phyloP scores from a whole-genome alignment of 192 early-diverging fungal genomes.

The Pilaira anomala region DNA sequence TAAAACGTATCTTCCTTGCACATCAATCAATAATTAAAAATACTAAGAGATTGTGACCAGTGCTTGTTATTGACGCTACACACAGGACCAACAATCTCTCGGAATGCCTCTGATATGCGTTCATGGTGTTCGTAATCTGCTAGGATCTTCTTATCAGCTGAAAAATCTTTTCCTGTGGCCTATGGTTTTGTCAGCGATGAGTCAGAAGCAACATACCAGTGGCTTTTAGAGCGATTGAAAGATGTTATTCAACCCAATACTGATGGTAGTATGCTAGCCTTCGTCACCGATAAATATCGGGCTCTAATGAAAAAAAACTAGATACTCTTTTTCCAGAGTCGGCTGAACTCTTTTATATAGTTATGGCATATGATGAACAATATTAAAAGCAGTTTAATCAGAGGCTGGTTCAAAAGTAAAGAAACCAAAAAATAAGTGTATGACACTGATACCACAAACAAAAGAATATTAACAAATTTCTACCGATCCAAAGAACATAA shows the following conservation, averaged over 20 bases:
- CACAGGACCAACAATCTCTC: background rate
- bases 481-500: conserved; percentile 1
- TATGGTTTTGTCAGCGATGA: conserved; percentile 1
- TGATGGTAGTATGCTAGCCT: background rate
- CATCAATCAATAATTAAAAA: background rate
- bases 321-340: background rate
- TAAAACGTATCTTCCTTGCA: background rate
- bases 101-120: conserved; percentile 1
- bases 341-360: background rate
- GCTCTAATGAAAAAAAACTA: conserved; percentile 4
- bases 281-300: background rate
- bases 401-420: conserved; percentile 2
- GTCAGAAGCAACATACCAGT: background rate
- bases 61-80: background rate
- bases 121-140: background rate
- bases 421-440: conserved; percentile 1
- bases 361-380: conserved; percentile 4
- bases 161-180: background rate
- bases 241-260: conserved; percentile 1
- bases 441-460: conserved; percentile 1
- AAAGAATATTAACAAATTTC: conserved; percentile 2
- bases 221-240: background rate
- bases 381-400: conserved; percentile 1
- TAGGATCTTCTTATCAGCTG: background rate
- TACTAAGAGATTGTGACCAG: background rate